phyloP scores from a whole-genome alignment of 768 basidiomycete genomes.

The Suillus sp. region DNA sequence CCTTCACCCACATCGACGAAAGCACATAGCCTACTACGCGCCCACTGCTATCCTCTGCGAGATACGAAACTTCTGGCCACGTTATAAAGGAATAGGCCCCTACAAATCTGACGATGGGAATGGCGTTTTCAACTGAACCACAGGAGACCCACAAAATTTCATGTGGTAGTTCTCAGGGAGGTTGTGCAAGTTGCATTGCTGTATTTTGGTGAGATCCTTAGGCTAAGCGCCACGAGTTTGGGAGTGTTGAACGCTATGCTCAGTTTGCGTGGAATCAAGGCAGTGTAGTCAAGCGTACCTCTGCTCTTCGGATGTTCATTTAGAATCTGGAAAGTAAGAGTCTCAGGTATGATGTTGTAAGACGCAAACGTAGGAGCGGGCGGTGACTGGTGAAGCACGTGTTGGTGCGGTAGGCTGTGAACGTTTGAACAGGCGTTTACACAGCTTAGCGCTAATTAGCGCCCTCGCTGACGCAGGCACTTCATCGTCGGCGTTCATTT shows the following conservation, averaged over 20 bases:
- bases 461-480: neutral
- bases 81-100: conserved; percentile 49
- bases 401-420: neutral
- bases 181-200: conserved; percentile 52
- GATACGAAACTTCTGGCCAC: conserved; percentile 57
- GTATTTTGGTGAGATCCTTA: conserved; percentile 50
- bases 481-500: conserved; percentile 2
- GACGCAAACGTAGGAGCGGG: neutral
- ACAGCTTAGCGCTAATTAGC: conserved; percentile 1
- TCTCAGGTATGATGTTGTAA: neutral
- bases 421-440: conserved; percentile 5
- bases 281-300: conserved; percentile 24
- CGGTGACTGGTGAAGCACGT: neutral
- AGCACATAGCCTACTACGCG: conserved; percentile 58
- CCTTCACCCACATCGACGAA: conserved; percentile 49
- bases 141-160: conserved; percentile 28
- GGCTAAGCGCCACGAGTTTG: conserved; percentile 31
- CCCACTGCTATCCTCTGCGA: conserved; percentile 51
- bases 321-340: neutral
- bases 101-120: conserved; percentile 23
- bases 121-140: too few species aligned
- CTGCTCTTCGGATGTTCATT: conserved; percentile 34
- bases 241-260: neutral
- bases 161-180: conserved; percentile 53
- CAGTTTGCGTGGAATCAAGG: neutral